Percentiles rank a stretch among this genome's conserved stretches.
Conservation (phyloP, 164 flowering plant species). For the Hamamelis virginiana region DNA sequence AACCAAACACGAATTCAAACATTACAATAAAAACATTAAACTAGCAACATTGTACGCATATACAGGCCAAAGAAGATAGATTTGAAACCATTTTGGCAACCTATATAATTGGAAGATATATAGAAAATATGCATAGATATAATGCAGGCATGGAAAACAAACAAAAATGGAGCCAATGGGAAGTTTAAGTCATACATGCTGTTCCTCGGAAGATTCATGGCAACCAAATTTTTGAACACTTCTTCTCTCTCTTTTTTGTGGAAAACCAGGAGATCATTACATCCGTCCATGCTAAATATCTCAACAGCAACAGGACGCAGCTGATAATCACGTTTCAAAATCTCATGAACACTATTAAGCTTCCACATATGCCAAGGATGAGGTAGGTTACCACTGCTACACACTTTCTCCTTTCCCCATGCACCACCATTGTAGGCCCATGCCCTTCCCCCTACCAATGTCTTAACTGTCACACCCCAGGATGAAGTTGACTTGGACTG, state of each 20-base stretch:
- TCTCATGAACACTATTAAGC: conserved; percentile 91
- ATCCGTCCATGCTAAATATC: conserved; percentile 99
- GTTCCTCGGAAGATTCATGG: conserved; percentile 98
- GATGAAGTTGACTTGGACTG: conserved; percentile 81
- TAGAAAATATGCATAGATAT: neutral
- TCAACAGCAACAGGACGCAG: conserved; percentile 99
- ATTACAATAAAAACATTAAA: no score
- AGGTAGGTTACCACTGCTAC: conserved; percentile 71
- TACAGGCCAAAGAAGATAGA: neutral
- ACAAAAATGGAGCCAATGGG: neutral
- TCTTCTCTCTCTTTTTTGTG: conserved; percentile 99
- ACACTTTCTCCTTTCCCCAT: conserved; percentile 97
- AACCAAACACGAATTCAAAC: neutral
- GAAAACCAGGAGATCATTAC: conserved; percentile 97
- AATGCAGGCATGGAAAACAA: neutral
- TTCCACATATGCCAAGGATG: conserved; percentile 99
- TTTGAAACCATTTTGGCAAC: neutral
- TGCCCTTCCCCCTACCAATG: conserved; percentile 84
- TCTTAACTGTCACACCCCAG: conserved; percentile 53
- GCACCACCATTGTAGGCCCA: conserved; percentile 99
- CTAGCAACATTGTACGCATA: neutral
- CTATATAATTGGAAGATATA: neutral
- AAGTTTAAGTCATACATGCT: conserved; percentile 67
- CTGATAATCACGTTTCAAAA: conserved; percentile 97
- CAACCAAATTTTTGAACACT: conserved; percentile 86